Evolutionary conservation across 2,329 filamentous ascomycete genomes (phyloP).

Genomic region (Lachnellula subtilissima): DNA sequence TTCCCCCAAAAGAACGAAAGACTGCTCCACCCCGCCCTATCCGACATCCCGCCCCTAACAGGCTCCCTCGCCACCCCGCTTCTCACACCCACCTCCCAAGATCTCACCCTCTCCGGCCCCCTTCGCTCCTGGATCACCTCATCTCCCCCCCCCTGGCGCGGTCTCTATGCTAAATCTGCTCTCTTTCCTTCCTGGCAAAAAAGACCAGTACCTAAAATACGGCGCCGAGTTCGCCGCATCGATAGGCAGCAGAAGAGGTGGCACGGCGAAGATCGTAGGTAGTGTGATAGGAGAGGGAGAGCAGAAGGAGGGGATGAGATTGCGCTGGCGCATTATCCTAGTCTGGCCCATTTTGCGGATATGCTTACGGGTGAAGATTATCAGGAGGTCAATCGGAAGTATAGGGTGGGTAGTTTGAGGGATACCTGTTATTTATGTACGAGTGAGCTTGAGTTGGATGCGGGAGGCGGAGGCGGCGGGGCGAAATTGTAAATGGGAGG

Average conservation of each 20-base stretch:
- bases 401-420: constrained; percentile 45
- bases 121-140: constrained; percentile 45
- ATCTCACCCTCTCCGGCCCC: constrained; percentile 49
- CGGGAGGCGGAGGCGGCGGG: not conserved
- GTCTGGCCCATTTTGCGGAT: constrained; percentile 55
- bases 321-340: constrained; percentile 60
- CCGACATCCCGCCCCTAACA: constrained; percentile 35
- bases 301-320: constrained; percentile 50
- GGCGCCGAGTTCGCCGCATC: constrained; percentile 46
- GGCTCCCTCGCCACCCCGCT: constrained; percentile 28
- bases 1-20: constrained; percentile 35
- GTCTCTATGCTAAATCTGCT: constrained; percentile 62
- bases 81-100: constrained; percentile 36
- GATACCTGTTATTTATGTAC: constrained; percentile 52
- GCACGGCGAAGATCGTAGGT: constrained; percentile 57
- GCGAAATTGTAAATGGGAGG: not conserved
- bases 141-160: constrained; percentile 37
- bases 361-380: constrained; percentile 56
- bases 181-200: constrained; percentile 48
- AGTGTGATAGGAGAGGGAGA: constrained; percentile 40
- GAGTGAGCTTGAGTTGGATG: constrained; percentile 40
- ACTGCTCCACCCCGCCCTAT: constrained; percentile 35
- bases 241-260: constrained; percentile 50
- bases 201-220: constrained; percentile 52
- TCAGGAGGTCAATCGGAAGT: constrained; percentile 53